These are phyloP conservation scores for Paecilomyces niveus DNA, from an alignment of 2,329 filamentous ascomycete species.

Conservation along the genomic window DNA sequence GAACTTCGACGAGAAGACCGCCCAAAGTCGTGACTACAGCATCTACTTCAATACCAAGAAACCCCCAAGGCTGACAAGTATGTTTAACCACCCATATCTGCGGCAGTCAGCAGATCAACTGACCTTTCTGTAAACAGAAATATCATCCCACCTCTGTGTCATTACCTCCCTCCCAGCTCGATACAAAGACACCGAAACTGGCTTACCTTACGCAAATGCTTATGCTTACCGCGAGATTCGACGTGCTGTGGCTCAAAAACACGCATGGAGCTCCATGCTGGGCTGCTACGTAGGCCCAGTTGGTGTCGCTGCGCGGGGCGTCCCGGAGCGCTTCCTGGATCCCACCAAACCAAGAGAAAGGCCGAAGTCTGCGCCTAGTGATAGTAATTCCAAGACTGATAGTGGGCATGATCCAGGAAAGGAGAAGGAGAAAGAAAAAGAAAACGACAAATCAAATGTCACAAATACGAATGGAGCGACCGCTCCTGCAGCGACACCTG, in stretches of 20 bases:
- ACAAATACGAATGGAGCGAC: not conserved
- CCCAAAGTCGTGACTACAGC: constrained; percentile 47
- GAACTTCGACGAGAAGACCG: constrained; percentile 50
- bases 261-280: constrained; percentile 73
- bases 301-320: constrained; percentile 59
- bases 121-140: constrained; percentile 25
- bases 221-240: constrained; percentile 74
- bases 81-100: constrained; percentile 13
- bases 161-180: constrained; percentile 76
- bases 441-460: not conserved
- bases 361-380: not conserved
- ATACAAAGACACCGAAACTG: constrained; percentile 79
- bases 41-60: constrained; percentile 51
- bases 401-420: constrained; percentile 2
- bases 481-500: not conserved
- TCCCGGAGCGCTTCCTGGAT: constrained; percentile 66
- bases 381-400: not conserved
- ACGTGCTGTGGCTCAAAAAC: constrained; percentile 63
- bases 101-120: constrained; percentile 2
- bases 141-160: constrained; percentile 56
- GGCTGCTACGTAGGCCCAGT: constrained; percentile 72
- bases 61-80: constrained; percentile 41
- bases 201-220: constrained; percentile 70
- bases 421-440: constrained; percentile 1
- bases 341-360: constrained; percentile 11